Base-by-base conservation (phyloP, 2,329 filamentous ascomycete genomes). In the Magnaporthiopsis poae region DNA sequence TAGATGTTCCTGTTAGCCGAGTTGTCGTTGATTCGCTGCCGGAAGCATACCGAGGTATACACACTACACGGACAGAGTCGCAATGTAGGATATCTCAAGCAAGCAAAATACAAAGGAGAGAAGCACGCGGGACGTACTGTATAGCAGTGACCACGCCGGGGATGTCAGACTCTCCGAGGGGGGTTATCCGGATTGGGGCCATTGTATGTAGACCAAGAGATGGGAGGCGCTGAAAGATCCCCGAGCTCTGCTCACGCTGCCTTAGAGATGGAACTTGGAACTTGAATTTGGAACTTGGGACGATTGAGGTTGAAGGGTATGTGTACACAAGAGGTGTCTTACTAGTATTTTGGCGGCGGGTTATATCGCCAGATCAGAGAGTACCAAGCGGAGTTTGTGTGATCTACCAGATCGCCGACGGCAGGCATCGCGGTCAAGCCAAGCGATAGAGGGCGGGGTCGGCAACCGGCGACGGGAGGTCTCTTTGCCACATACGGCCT, bases 141-240 rank as follows among this genome's bases (percentile, higher is more conserved):
- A 90, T 86, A 61, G 86, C 88, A 59, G 83, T 81, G 64, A 90
- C 84, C 29, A 86, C 86, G 9, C 83, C 85, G 33, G 86, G 81
- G 65, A 90, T 89, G 70, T 90, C 88, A 63, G 74, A 72, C 70
- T 85, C 79, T 1, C 80, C 80, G 71, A 90, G 81, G 11, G 78
- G 80, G 5, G 80, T 77, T 67, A 90, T 82, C 68, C 83, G 74
- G 72, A 89, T 82, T 5, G 77, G 71, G 46, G 46, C 46, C 82
- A 84, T 84, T 18, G 31, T 62, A 15, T 18, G 31, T 62, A 15
- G 60, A 27, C 18, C 15, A 52, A 21, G 61, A 36, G 11, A 33
- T 36, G 27, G 15, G 33, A 31, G 15, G 31, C 29, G 36, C 61
- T 15, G 60, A 33, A 27, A 29, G 60, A 33, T 60, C 21, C 21